Conservation (phyloP, 495 filamentous ascomycete genomes). For the Podospora pseudoanserina region DNA sequence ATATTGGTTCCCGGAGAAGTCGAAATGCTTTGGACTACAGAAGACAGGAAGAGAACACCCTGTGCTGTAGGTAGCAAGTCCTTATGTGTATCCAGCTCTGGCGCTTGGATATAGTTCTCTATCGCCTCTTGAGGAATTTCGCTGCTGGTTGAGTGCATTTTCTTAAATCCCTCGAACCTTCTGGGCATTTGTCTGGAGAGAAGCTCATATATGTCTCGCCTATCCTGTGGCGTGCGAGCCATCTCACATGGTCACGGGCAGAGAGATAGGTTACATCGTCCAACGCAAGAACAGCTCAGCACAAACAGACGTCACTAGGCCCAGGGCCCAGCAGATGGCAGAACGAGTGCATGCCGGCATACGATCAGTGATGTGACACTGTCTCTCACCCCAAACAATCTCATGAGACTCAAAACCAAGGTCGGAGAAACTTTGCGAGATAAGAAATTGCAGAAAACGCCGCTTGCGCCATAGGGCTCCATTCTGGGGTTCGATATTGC, state of each 20-base stretch:
- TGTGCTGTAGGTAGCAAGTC: no score
- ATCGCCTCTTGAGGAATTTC: no score
- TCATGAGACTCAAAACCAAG: background rate
- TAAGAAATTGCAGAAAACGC: background rate
- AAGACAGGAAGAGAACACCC: no score
- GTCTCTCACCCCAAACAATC: background rate
- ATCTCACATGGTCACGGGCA: background rate
- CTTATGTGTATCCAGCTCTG: no score
- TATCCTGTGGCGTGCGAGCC: background rate
- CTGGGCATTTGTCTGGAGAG: background rate
- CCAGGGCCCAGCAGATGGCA: background rate
- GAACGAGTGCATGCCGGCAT: background rate
- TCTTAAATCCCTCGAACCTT: background rate
- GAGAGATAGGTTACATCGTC: background rate
- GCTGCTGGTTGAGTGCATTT: no score
- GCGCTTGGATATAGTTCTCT: no score
- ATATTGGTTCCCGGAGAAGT: no score
- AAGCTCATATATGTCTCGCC: background rate
- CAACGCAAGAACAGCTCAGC: background rate
- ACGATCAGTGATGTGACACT: background rate
- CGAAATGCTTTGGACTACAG: no score
- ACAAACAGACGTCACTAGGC: background rate
- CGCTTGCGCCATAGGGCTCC: slow-evolving; percentile 7
- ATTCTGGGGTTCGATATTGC: background rate
- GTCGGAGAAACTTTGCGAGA: background rate